Evolutionary conservation across 352 stramenopile species (phyloP), one percentile per base, ranked within the genome.

Genomic region (Globisporangium okanoganense): DNA sequence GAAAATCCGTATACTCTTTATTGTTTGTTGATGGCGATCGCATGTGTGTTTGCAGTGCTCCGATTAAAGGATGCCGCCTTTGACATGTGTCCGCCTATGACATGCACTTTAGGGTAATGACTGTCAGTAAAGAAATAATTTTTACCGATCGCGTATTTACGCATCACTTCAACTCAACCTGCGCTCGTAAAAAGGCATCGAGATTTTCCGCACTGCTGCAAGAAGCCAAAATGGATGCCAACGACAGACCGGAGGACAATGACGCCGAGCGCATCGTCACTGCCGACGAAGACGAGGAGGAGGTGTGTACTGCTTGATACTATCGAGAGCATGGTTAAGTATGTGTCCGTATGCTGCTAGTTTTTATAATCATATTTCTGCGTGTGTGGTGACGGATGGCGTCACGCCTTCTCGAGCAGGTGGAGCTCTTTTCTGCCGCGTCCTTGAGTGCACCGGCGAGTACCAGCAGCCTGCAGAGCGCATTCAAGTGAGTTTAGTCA

Each of bases 401-500:
- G 40, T 12, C 40, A 22, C 16, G 40, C 18, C 40, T 45, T 9
- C 20, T 20, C 22, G 27, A 16, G 7, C 56, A 74, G 67, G 67
- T 74, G 25, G 67, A 74, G 65, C 50, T 74, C 14, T 74, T 72
- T 51, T 74, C 67, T 3, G 38, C 51, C 10, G 52, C 59, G 25
- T 45, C 59, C 9, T 22, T 65, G 40, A 13, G 35, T 38, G 20
- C 55, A 18, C 36, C 41, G 5, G 38, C 35, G 16, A 59, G 40
- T n/a, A 44, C 24, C 22, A 60, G 35, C 49, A 55, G 12, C 22
- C 9, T 67, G 38, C 51, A 53, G 20, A 45, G 18, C 20, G 24
- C 25, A 13, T 36, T 56, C 7, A 67, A 51, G 64, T 64, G 33
- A 31, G 3, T 33, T 33, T 33, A 6, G 3, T 6, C 29, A 33